phyloP scores from a whole-genome alignment of 495 filamentous ascomycete genomes.

The Penicillium roqueforti region DNA sequence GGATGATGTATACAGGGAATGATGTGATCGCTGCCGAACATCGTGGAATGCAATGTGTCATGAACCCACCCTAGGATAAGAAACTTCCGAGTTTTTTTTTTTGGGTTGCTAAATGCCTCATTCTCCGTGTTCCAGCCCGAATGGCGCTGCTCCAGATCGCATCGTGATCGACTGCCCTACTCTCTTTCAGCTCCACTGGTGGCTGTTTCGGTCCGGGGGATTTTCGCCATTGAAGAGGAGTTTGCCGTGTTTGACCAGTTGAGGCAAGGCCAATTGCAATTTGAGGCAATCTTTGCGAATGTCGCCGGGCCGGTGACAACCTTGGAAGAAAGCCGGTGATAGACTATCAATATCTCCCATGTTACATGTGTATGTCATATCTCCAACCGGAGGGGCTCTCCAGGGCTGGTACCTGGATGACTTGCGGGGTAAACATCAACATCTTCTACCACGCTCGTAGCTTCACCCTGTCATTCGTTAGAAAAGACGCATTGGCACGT shows the following conservation, averaged over 20 bases:
- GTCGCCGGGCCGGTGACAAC: constrained; percentile 18
- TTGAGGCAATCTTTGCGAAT: neutral
- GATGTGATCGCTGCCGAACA: constrained; percentile 14
- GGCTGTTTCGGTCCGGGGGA: constrained; percentile 20
- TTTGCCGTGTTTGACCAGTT: neutral
- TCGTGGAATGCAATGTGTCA: constrained; percentile 31
- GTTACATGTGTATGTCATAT: neutral
- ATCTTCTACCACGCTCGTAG: neutral
- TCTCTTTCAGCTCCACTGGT: constrained; percentile 4
- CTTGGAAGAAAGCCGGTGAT: neutral
- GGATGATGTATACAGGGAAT: neutral
- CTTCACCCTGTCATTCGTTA: neutral
- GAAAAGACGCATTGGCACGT: constrained; percentile 4
- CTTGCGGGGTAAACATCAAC: constrained; percentile 23
- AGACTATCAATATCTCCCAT: neutral
- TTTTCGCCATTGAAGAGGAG: constrained; percentile 17
- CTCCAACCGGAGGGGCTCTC: constrained; percentile 19
- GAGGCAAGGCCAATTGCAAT: neutral
- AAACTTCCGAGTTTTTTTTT: neutral
- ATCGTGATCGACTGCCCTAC: constrained; percentile 4
- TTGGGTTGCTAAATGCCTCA: constrained; percentile 13
- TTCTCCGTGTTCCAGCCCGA: neutral
- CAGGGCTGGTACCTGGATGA: constrained; percentile 26
- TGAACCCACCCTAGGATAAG: constrained; percentile 5
- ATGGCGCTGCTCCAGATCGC: neutral